Percentiles rank a stretch among this genome's conserved stretches.
Evolutionary conservation across 2,329 filamentous ascomycete species (phyloP).

Genomic region (Cladosporium oxysporum): DNA sequence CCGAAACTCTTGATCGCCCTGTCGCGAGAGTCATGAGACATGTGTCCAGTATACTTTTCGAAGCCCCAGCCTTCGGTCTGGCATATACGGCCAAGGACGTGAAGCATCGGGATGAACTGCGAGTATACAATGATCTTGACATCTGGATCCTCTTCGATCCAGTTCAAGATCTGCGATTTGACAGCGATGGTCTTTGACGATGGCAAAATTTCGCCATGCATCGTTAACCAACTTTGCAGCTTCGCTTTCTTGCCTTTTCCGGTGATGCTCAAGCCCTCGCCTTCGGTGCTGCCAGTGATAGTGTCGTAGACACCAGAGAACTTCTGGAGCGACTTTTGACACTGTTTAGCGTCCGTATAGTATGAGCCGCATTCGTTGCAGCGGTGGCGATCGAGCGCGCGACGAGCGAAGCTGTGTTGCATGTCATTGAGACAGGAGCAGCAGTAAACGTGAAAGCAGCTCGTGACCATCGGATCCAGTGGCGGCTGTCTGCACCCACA

Average conservation of each 20-base stretch:
- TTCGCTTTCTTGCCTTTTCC: conserved; percentile 27
- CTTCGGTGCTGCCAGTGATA: neutral
- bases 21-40: conserved; percentile 47
- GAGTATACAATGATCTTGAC: conserved; percentile 63
- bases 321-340: conserved; percentile 11
- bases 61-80: conserved; percentile 50
- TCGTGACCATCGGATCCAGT: conserved; percentile 45
- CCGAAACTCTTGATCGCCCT: conserved; percentile 52
- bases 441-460: too few species aligned
- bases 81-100: conserved; percentile 55
- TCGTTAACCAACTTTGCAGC: conserved; percentile 41
- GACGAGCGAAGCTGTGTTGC: conserved; percentile 32
- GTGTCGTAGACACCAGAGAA: neutral
- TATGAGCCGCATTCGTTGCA: conserved; percentile 41
- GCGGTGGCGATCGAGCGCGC: conserved; percentile 27
- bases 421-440: conserved; percentile 50
- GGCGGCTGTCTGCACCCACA: conserved; percentile 45
- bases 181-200: conserved; percentile 49
- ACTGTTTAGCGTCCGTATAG: conserved; percentile 30
- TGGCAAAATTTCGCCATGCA: conserved; percentile 43
- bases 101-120: conserved; percentile 58
- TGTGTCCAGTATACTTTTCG: conserved; percentile 54
- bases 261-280: neutral
- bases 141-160: conserved; percentile 45
- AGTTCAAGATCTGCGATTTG: conserved; percentile 49